Percentiles rank a stretch among this genome's conserved stretches.
phyloP scores from a whole-genome alignment of 2,329 filamentous ascomycete genomes.

The Cercospora sojina region DNA sequence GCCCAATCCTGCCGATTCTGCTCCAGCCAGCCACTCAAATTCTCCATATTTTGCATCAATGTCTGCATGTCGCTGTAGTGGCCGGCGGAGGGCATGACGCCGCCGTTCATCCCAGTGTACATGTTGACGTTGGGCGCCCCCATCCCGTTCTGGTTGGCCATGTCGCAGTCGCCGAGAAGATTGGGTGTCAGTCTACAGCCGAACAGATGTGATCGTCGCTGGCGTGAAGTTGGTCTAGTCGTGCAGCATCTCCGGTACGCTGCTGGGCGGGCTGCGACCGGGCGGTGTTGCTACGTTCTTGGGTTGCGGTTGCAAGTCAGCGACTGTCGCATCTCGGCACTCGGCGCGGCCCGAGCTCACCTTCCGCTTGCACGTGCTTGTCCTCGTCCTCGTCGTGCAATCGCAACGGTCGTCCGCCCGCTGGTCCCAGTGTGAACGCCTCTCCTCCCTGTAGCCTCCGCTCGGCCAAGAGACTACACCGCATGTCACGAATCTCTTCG shows the following conservation, averaged over 20 bases:
- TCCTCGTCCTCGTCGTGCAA: slow-evolving; percentile 1
- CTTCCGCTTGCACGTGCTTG: neutral
- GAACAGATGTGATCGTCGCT: neutral
- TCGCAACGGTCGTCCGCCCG: neutral
- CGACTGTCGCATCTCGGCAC: neutral
- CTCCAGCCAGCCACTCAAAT: slow-evolving; percentile 37
- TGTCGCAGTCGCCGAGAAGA: slow-evolving; percentile 12
- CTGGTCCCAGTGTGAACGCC: neutral
- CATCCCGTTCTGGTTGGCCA: slow-evolving; percentile 33
- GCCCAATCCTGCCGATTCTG: slow-evolving; percentile 40
- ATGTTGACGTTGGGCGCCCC: slow-evolving; percentile 31
- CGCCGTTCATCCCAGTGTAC: slow-evolving; percentile 32
- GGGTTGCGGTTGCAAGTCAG: neutral
- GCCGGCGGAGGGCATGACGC: slow-evolving; percentile 39
- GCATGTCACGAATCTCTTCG: slow-evolving; percentile 3
- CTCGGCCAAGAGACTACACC: neutral
- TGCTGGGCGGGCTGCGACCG: neutral
- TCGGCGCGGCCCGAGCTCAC: neutral
- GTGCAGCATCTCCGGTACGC: neutral
- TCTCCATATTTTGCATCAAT: slow-evolving; percentile 40
- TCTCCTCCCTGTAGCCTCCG: neutral
- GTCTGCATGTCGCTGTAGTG: slow-evolving; percentile 42
- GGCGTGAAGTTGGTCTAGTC: neutral
- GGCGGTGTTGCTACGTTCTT: neutral
- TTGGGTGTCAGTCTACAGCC: neutral